Evolutionary conservation across 352 stramenopile species (phyloP).

Genomic region (Phytopythium chamaehyphon): DNA sequence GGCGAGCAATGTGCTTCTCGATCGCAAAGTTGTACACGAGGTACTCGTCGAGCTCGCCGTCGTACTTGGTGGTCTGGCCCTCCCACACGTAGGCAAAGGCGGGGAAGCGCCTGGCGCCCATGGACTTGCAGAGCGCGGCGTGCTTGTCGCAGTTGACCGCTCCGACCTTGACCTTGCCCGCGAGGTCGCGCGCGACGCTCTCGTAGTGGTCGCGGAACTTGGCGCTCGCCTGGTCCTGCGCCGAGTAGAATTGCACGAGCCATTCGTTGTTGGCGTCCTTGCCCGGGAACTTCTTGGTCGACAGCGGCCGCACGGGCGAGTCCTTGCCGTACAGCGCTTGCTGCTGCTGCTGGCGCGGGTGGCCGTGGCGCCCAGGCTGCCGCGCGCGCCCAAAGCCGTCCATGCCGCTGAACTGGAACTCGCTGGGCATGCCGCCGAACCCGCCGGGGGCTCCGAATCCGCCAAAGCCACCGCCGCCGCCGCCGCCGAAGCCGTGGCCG

Average conservation of each 20-base stretch:
- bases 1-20: constrained; percentile 68
- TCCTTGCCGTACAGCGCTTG: constrained; percentile 57
- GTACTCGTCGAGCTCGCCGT: constrained; percentile 77
- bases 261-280: constrained; percentile 73
- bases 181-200: constrained; percentile 62
- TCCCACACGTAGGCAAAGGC: constrained; percentile 74
- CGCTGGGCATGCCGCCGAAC: constrained; percentile 35
- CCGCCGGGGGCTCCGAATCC: constrained; percentile 20
- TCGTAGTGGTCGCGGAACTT: constrained; percentile 65
- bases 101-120: constrained; percentile 33
- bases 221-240: constrained; percentile 38
- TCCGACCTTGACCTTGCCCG: constrained; percentile 67
- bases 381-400: constrained; percentile 64
- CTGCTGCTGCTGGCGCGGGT: constrained; percentile 22
- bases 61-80: constrained; percentile 37
- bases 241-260: constrained; percentile 78
- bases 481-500: constrained; percentile 47
- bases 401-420: constrained; percentile 81
- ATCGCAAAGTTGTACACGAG: constrained; percentile 82
- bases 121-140: constrained; percentile 39
- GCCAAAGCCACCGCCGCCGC: constrained; percentile 16
- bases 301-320: constrained; percentile 51
- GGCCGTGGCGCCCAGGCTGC: constrained; percentile 13
- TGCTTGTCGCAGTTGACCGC: constrained; percentile 79
- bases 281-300: constrained; percentile 70